Evolutionary conservation across 2,329 filamentous ascomycete species (phyloP).

Genomic region (Massarina eburnea): DNA sequence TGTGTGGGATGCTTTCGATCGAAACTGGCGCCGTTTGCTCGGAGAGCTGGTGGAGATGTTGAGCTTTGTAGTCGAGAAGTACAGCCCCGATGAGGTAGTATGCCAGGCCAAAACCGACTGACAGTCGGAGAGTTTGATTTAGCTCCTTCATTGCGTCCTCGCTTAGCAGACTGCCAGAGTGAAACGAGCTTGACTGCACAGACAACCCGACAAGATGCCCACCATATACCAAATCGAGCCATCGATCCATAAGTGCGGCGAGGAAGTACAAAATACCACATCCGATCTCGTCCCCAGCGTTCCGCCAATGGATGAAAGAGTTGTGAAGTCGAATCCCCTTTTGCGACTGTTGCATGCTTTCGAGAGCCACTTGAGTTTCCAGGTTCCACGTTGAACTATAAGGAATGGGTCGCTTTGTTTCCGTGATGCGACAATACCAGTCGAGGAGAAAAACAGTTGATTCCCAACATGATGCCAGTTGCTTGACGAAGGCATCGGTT

Average conservation of each 20-base stretch:
- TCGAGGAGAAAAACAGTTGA: constrained; percentile 57
- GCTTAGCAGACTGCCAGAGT: background rate
- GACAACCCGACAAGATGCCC: constrained; percentile 45
- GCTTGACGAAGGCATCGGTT: constrained; percentile 51
- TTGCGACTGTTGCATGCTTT: constrained; percentile 55
- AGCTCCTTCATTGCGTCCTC: constrained; percentile 5
- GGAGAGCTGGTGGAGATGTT: constrained; percentile 51
- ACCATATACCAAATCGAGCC: constrained; percentile 54
- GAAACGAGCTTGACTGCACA: constrained; percentile 9
- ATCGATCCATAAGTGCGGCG: constrained; percentile 58
- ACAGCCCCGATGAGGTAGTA: constrained; percentile 62
- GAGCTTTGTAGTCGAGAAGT: constrained; percentile 57
- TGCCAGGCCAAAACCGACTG: constrained; percentile 58
- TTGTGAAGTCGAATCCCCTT: constrained; percentile 59
- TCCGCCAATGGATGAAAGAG: constrained; percentile 61
- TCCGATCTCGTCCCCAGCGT: constrained; percentile 56
- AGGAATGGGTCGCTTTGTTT: constrained; percentile 53
- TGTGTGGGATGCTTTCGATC: constrained; percentile 46
- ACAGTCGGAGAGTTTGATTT: constrained; percentile 46
- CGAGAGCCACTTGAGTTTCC: constrained; percentile 57
- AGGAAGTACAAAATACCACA: constrained; percentile 59
- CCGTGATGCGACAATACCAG: constrained; percentile 54
- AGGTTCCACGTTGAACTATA: constrained; percentile 62
- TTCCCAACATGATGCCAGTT: constrained; percentile 55
- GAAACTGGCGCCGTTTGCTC: constrained; percentile 46